These are phyloP conservation scores for Yarrowia deformans DNA, from an alignment of 805 yeast species.

Conservation along the genomic window DNA sequence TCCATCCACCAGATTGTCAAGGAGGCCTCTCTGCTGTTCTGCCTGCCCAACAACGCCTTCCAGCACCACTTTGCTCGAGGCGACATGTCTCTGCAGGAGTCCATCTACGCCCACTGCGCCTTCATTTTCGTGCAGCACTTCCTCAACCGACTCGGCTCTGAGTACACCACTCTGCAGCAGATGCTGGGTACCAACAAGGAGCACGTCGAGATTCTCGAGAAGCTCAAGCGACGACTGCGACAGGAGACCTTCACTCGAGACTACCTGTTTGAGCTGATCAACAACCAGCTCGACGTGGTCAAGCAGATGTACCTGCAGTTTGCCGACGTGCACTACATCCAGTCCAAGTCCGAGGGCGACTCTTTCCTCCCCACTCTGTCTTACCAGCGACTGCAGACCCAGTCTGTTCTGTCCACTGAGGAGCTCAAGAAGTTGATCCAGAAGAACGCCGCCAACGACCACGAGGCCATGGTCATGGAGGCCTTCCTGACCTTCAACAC, in stretches of 20 bases:
- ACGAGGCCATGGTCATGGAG: constrained; percentile 78
- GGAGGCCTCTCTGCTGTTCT: constrained; percentile 91
- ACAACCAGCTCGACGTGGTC: constrained; percentile 71
- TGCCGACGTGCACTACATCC: constrained; percentile 87
- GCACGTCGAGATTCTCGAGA: constrained; percentile 76
- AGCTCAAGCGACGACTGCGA: constrained; percentile 86
- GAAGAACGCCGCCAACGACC: constrained; percentile 75
- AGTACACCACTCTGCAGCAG: constrained; percentile 71
- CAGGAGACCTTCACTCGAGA: constrained; percentile 91
- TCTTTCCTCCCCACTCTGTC: constrained; percentile 67
- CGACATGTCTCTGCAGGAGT: constrained; percentile 89
- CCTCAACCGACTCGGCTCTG: constrained; percentile 91
- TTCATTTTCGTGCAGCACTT: constrained; percentile 92
- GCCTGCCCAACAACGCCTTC: constrained; percentile 88
- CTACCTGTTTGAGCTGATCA: constrained; percentile 78
- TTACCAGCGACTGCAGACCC: constrained; percentile 80
- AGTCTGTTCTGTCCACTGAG: constrained; percentile 73
- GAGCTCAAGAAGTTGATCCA: constrained; percentile 75
- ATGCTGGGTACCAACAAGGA: constrained; percentile 69
- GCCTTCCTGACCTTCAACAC: constrained; percentile 86
- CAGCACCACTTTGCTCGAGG: constrained; percentile 73
- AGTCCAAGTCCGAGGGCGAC: constrained; percentile 54
- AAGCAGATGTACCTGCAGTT: constrained; percentile 87
- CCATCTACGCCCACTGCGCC: constrained; percentile 92
- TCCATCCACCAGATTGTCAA: constrained; percentile 88